Evolutionary conservation across 805 yeast species (phyloP).

Genomic region (Myxozyma nipponensis): DNA sequence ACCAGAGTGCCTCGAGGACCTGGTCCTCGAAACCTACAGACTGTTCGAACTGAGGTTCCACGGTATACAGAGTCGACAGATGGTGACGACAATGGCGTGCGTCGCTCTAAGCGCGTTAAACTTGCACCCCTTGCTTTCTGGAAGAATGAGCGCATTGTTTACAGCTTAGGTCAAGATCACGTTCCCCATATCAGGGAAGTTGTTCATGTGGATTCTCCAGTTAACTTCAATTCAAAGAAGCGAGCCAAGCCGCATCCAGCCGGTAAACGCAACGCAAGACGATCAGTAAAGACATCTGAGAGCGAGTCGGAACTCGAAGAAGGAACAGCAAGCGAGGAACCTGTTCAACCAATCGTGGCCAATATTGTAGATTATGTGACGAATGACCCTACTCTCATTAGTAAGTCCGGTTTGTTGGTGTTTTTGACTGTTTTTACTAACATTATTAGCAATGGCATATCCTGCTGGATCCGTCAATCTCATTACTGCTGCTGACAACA

Average conservation of each 20-base stretch:
- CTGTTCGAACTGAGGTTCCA: not conserved
- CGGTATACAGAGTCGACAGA: not conserved
- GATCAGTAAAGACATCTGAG: slow-evolving; percentile 1
- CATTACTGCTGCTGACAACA: slow-evolving; percentile 6
- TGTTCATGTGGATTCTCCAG: slow-evolving; percentile 30
- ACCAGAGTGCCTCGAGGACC: not conserved
- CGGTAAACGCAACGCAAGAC: not conserved
- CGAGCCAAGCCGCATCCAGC: slow-evolving; percentile 38
- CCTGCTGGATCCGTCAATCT: slow-evolving; percentile 21
- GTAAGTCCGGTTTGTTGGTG: not conserved
- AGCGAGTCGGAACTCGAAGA: not conserved
- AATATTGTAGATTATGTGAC: slow-evolving; percentile 13
- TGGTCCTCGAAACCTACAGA: not conserved
- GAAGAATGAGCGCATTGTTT: slow-evolving; percentile 75
- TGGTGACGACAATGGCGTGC: slow-evolving; percentile 18
- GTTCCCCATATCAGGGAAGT: slow-evolving; percentile 34
- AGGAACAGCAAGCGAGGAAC: no score
- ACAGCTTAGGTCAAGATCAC: slow-evolving; percentile 37
- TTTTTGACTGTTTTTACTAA: not conserved
- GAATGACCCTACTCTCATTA: not conserved
- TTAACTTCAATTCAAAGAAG: not conserved
- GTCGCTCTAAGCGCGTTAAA: slow-evolving; percentile 64
- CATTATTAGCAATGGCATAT: slow-evolving; percentile 18
- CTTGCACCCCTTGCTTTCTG: slow-evolving; percentile 75
- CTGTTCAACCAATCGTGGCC: slow-evolving; percentile 12